These are phyloP conservation scores for Saccharomycopsis hybrid DNA, from an alignment of 1,139 yeast species.

Conservation along the genomic window DNA sequence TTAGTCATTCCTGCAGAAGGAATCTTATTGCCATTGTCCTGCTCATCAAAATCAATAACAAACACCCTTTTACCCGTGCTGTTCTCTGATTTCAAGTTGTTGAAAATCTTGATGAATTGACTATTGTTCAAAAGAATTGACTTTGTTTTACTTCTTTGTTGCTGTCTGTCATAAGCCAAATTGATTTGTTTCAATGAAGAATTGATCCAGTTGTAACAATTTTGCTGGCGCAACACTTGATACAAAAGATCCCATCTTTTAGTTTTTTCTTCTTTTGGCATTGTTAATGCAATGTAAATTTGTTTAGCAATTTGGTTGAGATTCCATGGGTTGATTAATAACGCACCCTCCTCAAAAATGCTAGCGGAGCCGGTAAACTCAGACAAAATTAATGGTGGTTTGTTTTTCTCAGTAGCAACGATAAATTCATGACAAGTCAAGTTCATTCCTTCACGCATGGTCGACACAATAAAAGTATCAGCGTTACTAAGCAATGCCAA, in stretches of 20 bases:
- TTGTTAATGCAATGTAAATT: constrained; percentile 55
- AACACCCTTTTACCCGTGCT: constrained; percentile 39
- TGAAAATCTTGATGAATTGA: constrained; percentile 32
- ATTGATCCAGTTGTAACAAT: constrained; percentile 70
- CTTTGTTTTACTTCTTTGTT: constrained; percentile 33
- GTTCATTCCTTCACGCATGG: constrained; percentile 95
- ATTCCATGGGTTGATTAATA: constrained; percentile 91
- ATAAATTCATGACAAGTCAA: constrained; percentile 92
- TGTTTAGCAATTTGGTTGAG: constrained; percentile 54
- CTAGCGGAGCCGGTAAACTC: constrained; percentile 95
- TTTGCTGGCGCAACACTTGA: constrained; percentile 54
- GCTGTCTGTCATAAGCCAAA: constrained; percentile 57
- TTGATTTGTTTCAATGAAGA: constrained; percentile 49
- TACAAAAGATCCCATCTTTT: constrained; percentile 58
- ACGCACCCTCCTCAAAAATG: constrained; percentile 63
- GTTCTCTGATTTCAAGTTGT: constrained; percentile 24
- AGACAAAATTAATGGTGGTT: constrained; percentile 79
- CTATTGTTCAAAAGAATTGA: constrained; percentile 34
- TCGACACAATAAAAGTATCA: constrained; percentile 77
- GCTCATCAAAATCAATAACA: constrained; percentile 46
- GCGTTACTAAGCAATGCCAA: constrained; percentile 83
- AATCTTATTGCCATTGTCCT: constrained; percentile 21
- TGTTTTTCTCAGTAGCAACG: constrained; percentile 62
- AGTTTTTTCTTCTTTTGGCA: constrained; percentile 52
- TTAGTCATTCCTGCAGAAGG: constrained; percentile 14